Percentiles rank a stretch among this genome's conserved stretches.
phyloP scores from a whole-genome alignment of 169 alveolate species.

The Cryptosporidium bovis region DNA sequence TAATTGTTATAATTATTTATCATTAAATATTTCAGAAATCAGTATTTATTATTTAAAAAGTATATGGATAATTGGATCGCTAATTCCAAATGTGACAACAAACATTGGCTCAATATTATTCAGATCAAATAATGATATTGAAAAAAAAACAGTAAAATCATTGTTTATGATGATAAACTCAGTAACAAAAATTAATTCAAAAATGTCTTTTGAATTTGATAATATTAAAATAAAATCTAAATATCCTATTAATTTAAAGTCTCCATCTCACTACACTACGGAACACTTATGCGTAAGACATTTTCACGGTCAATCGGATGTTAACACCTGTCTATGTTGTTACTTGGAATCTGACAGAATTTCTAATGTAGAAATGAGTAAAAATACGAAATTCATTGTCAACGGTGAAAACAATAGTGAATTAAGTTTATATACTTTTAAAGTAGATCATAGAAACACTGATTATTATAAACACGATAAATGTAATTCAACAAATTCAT shows the following conservation, averaged over 20 bases:
- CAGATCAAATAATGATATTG: slow-evolving; percentile 31
- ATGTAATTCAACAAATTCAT: neutral
- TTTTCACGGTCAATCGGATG: slow-evolving; percentile 4
- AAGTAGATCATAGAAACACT: neutral
- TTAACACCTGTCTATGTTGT: neutral
- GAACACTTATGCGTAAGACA: neutral
- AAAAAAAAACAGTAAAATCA: slow-evolving; percentile 4
- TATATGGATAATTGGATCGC: slow-evolving; percentile 23
- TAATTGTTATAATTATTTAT: neutral
- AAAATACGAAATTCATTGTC: neutral
- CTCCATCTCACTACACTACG: neutral
- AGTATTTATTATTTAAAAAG: slow-evolving; percentile 10
- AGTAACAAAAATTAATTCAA: slow-evolving; percentile 8
- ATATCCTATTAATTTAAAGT: slow-evolving; percentile 1
- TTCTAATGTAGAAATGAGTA: neutral
- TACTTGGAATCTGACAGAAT: neutral
- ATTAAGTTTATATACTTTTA: neutral
- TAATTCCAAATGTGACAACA: slow-evolving; percentile 42
- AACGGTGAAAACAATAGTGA: neutral
- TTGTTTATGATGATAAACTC: slow-evolving; percentile 31
- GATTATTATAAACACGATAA: neutral
- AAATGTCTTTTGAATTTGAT: neutral
- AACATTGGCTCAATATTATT: slow-evolving; percentile 21
- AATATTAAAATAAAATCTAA: neutral
- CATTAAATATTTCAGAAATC: slow-evolving; percentile 16